Base-by-base conservation (phyloP, 345 rosid species). In the Brassica cretica region DNA sequence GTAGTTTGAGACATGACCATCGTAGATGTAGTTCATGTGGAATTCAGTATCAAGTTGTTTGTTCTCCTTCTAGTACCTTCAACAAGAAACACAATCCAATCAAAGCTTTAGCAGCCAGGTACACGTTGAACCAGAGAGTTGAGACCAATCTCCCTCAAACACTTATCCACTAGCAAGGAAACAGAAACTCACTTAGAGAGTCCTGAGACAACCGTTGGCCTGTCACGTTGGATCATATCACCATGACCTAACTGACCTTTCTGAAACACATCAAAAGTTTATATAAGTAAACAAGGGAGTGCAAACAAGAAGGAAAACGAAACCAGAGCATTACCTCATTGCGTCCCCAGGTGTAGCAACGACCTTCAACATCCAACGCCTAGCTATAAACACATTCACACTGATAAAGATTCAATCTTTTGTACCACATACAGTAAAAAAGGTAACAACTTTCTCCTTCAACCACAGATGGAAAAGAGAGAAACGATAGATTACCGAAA, bases 231-330 rank as follows among this genome's bases (percentile, higher is more conserved):
- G 21, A 91, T 84, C 77, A 51, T 81, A 85, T 95, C 98, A 73
- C 98, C 99, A 77, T 95, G 99, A 59, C 99, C 98, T 70, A 95
- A 85, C 70, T 95, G 99, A 56, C 97, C 99, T 81, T 86, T 95
- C 99, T 93, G 89, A 77, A 51, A 84, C 25, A 81, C 37, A 82
- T 37, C 44, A 8, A 8, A 15, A n/a, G 0, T 68, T 33, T 19
- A 64, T 5, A 74, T 60, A 68, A 53, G 46, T 1, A 32, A 64
- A n/a, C 8, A 77, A 68, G 73, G 61, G 29, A 24, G 8, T 24
- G 30, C 12, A 69, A 49, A 74, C 5, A n/a, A 60, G 8, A 12
- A 11, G 44, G 10, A 37, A 44, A 44, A 44, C n/a, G 9, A 60
- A 58, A 8, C 3, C 44, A 37, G 6, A 6, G 49, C 85, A 73